Evolutionary conservation across 495 filamentous ascomycete species (phyloP), one percentile per base, ranked within the genome.

Genomic region (Emericellopsis terricola): DNA sequence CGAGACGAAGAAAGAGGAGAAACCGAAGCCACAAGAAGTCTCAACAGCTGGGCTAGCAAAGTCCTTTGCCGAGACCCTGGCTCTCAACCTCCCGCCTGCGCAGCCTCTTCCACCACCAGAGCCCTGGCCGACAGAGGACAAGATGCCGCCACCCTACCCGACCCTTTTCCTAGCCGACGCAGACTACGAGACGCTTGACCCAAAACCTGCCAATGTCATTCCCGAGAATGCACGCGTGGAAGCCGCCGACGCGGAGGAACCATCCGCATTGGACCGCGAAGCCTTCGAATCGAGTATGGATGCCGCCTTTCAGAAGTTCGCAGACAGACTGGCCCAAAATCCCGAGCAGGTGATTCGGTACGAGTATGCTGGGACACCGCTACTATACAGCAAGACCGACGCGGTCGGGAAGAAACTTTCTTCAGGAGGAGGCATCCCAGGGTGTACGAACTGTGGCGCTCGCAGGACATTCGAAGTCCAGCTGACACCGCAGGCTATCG

Each of bases 281-380:
- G 71, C 75, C 1, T 91, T 81, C 50, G 87, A 94, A 46, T 81
- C 75, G 16, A 65, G 55, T 23, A 67, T 91, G 47, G 89, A 97
- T 60, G 79, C 74, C 30, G 73, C 76, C 0, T 99, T 99, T 59
- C 84, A 93, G 51, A 76, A 73, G 36, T 84, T 99, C 51, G 86
- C 91, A 0, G 85, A 85, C 45, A 61, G 84, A 2, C 64, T 94
- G 6, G 71, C 69, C 1, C 81, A 96, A 50, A 97, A 97, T 55
- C 84, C 89, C 0, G 83, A 93, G 41, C 89, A 97, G 46, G 76
- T 85, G 10, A 72, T 99, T 21, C 73, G 91, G 28, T 99, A 96
- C 47, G 86, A 96, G 50, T 91, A 82, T 51, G 62, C 58, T 1
- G 91, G 89, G 1, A 42, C 56, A 16, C 87, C 91, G 16, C 51